These are phyloP conservation scores for Claviceps arundinis DNA, from an alignment of 2,329 filamentous ascomycete genomes.

Conservation along the genomic window DNA sequence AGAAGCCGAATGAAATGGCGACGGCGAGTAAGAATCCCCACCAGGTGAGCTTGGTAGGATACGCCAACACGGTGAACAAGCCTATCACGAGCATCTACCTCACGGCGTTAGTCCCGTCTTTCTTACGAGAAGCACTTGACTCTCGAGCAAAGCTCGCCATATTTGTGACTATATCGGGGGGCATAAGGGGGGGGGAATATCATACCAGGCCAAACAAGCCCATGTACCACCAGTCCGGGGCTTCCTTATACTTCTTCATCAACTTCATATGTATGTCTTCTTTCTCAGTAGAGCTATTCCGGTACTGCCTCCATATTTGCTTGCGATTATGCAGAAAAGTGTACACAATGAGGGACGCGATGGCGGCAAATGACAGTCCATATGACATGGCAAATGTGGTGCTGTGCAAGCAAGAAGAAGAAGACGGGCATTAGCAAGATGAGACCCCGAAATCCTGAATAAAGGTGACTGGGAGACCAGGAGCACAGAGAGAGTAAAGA, in stretches of 20 bases:
- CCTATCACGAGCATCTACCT: constrained; percentile 40
- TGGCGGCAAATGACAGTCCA: constrained; percentile 59
- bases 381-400: constrained; percentile 60
- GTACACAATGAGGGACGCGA: constrained; percentile 55
- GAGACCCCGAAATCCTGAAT: neutral
- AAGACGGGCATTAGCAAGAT: neutral
- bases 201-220: constrained; percentile 40
- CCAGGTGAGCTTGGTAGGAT: constrained; percentile 56
- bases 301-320: constrained; percentile 51
- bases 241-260: constrained; percentile 49
- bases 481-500: neutral
- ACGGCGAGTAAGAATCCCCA: constrained; percentile 60
- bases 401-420: constrained; percentile 21
- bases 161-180: too few species aligned
- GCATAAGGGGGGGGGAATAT: neutral
- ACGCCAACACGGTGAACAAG: constrained; percentile 42
- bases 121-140: too few species aligned
- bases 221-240: constrained; percentile 52
- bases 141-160: too few species aligned
- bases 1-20: constrained; percentile 48
- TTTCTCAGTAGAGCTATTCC: constrained; percentile 43
- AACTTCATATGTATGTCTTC: constrained; percentile 52
- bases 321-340: constrained; percentile 53
- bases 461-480: neutral
- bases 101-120: neutral